Conservation (phyloP, 1,284 basidiomycete genomes). For the Tilletia setariae region DNA sequence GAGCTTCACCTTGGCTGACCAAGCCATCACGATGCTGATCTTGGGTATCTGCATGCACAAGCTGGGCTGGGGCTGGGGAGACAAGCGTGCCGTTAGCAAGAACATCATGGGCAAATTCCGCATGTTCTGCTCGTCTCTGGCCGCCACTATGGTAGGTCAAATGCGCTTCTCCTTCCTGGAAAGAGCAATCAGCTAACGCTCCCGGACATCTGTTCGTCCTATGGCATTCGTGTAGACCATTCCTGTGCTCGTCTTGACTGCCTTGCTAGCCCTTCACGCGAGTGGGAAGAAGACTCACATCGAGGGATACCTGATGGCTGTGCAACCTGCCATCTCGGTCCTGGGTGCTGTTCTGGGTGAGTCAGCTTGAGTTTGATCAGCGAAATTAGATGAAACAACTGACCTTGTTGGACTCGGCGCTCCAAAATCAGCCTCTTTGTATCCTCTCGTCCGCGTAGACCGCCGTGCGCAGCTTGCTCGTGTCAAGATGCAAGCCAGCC, state of each 20-base stretch:
- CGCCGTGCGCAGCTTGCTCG: constrained; percentile 1
- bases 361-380: background rate
- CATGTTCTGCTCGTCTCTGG: background rate
- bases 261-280: constrained; percentile 1
- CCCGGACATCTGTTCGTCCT: too few relatives aligned
- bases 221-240: background rate
- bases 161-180: background rate
- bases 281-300: constrained; percentile 13
- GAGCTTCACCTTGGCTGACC: background rate
- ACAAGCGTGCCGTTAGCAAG: constrained; percentile 14
- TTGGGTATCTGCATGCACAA: constrained; percentile 7
- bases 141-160: background rate
- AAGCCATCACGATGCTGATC: background rate
- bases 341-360: constrained; percentile 3
- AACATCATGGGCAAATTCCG: background rate
- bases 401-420: background rate
- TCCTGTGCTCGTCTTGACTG: background rate
- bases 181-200: too few relatives aligned
- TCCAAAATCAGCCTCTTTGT: background rate
- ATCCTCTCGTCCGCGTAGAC: constrained; percentile 7
- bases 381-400: background rate
- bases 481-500: constrained; percentile 2
- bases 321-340: background rate
- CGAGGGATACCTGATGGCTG: constrained; percentile 6
- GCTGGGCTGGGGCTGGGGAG: constrained; percentile 13